A percentile compares a stretch with the other conserved stretches of the same genome.
phyloP scores from a whole-genome alignment of 2,329 filamentous ascomycete genomes.

The Phialophora chinensis region DNA sequence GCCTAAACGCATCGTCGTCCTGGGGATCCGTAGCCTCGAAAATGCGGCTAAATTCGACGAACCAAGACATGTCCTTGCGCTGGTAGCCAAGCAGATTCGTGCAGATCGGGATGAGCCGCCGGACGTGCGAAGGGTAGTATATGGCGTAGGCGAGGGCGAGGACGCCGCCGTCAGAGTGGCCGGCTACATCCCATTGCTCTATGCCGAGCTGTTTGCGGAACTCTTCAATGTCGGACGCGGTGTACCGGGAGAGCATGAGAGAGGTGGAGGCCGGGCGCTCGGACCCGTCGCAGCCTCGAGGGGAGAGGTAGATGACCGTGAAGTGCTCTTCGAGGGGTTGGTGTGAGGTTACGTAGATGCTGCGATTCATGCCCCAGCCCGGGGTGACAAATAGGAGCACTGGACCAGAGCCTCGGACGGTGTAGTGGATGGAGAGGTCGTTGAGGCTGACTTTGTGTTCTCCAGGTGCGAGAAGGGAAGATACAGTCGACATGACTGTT shows the following conservation, averaged over 20 bases:
- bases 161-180: constrained; percentile 43
- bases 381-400: constrained; percentile 16
- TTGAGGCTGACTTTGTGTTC: constrained; percentile 9
- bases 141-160: constrained; percentile 42
- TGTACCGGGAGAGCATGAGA: constrained; percentile 37
- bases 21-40: constrained; percentile 4
- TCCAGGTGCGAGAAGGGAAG: constrained; percentile 5
- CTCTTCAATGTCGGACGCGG: constrained; percentile 40
- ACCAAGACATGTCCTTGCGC: constrained; percentile 30
- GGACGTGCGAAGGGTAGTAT: constrained; percentile 36
- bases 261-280: constrained; percentile 20
- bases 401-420: not conserved
- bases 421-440: constrained; percentile 18
- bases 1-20: constrained; percentile 35
- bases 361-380: constrained; percentile 11
- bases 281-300: constrained; percentile 40
- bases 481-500: not conserved
- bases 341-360: constrained; percentile 6
- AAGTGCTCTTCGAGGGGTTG: constrained; percentile 20
- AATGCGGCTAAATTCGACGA: constrained; percentile 22
- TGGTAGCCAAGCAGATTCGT: constrained; percentile 38
- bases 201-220: constrained; percentile 39
- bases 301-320: constrained; percentile 41
- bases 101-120: constrained; percentile 38
- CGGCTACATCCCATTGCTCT: constrained; percentile 34